These are phyloP conservation scores for Setaria italica DNA, from an alignment of 202 grass and related monocot species.

Conservation along the genomic window DNA sequence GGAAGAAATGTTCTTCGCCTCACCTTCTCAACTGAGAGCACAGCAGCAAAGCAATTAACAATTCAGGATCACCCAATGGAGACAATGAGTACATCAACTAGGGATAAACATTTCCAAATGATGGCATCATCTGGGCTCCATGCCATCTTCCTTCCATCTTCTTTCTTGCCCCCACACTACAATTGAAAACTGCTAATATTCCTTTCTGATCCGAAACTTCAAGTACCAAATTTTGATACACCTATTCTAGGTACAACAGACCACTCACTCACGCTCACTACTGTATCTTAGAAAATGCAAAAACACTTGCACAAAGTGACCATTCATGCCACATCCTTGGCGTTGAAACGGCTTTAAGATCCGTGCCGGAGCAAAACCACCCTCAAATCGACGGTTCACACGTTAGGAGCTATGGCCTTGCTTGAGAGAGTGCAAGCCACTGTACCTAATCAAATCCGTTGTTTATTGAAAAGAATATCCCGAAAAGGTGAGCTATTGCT, in stretches of 20 bases:
- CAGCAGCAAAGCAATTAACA: constrained; percentile 37
- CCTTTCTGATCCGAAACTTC: constrained; percentile 51
- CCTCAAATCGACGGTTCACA: too few relatives aligned
- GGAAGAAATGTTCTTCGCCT: constrained; percentile 49
- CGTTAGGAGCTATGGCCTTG: not conserved
- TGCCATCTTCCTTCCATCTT: constrained; percentile 54
- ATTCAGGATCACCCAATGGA: constrained; percentile 31
- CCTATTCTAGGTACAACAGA: constrained; percentile 11
- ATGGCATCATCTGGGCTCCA: constrained; percentile 54
- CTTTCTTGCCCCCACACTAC: not conserved
- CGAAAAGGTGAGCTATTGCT: constrained; percentile 50
- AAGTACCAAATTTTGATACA: constrained; percentile 29
- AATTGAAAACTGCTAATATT: constrained; percentile 39
- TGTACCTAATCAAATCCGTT: constrained; percentile 52
- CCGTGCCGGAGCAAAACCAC: not conserved
- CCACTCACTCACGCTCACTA: not conserved
- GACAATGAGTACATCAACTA: constrained; percentile 48
- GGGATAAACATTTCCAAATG: constrained; percentile 54
- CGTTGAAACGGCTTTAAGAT: not conserved
- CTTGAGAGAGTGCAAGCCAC: not conserved
- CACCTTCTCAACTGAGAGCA: constrained; percentile 7
- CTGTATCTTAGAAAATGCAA: constrained; percentile 5
- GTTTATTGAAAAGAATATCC: constrained; percentile 65
- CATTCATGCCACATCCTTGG: not conserved
- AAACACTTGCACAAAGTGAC: not conserved